Evolutionary conservation across 2,329 filamentous ascomycete genomes (phyloP).

Genomic region (Orbilia blumenaviensis): DNA sequence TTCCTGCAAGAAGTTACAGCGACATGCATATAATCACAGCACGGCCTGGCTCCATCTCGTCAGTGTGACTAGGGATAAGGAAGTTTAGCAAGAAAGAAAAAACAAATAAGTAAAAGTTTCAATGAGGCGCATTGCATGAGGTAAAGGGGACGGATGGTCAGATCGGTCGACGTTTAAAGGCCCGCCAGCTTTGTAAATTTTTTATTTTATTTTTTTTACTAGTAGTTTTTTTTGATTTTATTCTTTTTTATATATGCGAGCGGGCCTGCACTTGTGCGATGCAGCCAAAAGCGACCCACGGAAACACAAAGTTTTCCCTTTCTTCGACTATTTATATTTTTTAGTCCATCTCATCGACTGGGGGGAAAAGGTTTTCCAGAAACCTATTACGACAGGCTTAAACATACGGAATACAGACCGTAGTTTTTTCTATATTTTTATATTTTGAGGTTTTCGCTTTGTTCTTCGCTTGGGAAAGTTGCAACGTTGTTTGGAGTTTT

Average conservation of each 20-base stretch:
- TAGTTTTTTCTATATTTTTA: background rate
- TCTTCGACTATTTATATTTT: constrained; percentile 18
- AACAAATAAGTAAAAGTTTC: constrained; percentile 16
- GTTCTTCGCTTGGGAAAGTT: constrained; percentile 33
- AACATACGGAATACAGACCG: constrained; percentile 1
- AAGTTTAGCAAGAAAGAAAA: constrained; percentile 9
- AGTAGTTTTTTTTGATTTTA: constrained; percentile 12
- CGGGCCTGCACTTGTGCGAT: constrained; percentile 54
- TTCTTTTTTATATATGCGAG: constrained; percentile 54
- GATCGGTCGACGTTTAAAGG: constrained; percentile 20
- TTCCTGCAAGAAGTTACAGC: constrained; percentile 53
- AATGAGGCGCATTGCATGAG: constrained; percentile 54
- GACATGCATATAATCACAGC: constrained; percentile 53
- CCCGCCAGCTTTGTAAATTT: constrained; percentile 1
- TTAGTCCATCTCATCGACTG: constrained; percentile 29
- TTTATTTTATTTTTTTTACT: constrained; percentile 41
- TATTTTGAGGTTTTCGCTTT: background rate
- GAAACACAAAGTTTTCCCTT: constrained; percentile 46
- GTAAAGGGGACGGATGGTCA: constrained; percentile 29
- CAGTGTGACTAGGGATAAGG: constrained; percentile 40
- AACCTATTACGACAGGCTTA: constrained; percentile 16
- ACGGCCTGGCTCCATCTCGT: constrained; percentile 52
- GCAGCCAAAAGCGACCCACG: constrained; percentile 46
- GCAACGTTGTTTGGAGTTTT: constrained; percentile 38
- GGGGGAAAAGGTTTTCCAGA: constrained; percentile 21